Conservation (phyloP, 1,284 basidiomycete genomes). For the Leccinum insolens region DNA sequence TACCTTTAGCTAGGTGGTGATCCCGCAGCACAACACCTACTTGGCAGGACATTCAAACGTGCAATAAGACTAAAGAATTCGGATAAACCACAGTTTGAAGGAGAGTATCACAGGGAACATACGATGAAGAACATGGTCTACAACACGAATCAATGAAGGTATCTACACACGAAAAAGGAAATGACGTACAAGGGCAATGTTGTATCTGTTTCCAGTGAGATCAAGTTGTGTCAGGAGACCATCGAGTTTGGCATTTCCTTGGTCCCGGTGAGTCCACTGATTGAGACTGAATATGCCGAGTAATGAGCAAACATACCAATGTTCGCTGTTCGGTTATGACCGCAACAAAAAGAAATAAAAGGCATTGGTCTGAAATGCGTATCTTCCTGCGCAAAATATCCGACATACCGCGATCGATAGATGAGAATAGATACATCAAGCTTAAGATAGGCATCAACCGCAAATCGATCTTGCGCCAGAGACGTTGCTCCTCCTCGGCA, state of each 20-base stretch:
- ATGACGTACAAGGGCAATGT: constrained; percentile 62
- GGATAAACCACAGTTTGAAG: neutral
- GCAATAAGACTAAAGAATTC: constrained; percentile 23
- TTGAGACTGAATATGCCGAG: neutral
- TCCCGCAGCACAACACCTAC: constrained; percentile 13
- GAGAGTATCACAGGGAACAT: constrained; percentile 20
- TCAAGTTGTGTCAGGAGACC: constrained; percentile 56
- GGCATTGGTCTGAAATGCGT: neutral
- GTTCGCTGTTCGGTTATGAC: constrained; percentile 44
- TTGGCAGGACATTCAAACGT: constrained; percentile 37
- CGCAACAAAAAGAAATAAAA: neutral
- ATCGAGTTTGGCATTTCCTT: constrained; percentile 69
- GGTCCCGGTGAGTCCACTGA: neutral
- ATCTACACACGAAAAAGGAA: neutral
- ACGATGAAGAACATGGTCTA: constrained; percentile 76
- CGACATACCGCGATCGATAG: constrained; percentile 57
- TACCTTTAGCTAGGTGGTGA: neutral
- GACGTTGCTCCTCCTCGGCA: constrained; percentile 50
- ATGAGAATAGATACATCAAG: constrained; percentile 62
- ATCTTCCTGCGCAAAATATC: neutral
- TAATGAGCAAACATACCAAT: constrained; percentile 44
- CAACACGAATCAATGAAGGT: neutral
- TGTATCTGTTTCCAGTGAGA: constrained; percentile 61
- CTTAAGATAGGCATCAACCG: constrained; percentile 67
- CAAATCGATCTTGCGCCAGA: constrained; percentile 68